Evolutionary conservation across 2,329 filamentous ascomycete species (phyloP), one percentile per base, ranked within the genome.

Genomic region (Trichoderma aggressivum): DNA sequence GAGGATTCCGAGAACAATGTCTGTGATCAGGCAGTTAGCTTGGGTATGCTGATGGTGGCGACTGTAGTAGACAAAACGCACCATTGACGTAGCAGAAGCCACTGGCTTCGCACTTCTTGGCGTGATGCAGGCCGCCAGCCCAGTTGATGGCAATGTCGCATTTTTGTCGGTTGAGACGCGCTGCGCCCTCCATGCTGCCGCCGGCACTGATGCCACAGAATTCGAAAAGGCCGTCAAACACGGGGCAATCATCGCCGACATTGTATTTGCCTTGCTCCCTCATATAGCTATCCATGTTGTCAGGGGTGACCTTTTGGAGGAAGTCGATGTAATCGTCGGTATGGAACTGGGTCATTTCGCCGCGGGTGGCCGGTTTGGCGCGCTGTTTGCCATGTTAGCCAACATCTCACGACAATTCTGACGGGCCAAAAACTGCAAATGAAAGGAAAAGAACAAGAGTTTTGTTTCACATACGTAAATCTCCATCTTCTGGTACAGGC

Each of bases 81-180:
- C 93, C 95, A 80, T 99, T 99, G 76, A 98, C 93, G 81, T 99
- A 99, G 85, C 96, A 99, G 84, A 99, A 99, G 43, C 96, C 96
- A 76, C 92, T 95, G 72, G 96, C 96, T 83, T 98, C 94, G 75
- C 92, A 92, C 83, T 98, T 98, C 82, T 98, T 98, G 56, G 96
- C 96, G 81, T 99, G 96, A 81, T 99, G 96, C 61, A 99, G 88
- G 30, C 96, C 96, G 65, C 96, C 96, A 58, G 94, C 96, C 96
- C 96, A 99, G 82, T 98, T 98, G 81, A 99, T 93, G 24, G 96
- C 96, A 77, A 99, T 97, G 80, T 98, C 94, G 79, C 94, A 96
- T 82, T 98, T 96, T 74, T 93, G 89, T 74, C 94, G 92, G 78
- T 95, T 94, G 24, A 99, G 87, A 74, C 96, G 92, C 39, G 93